Evolutionary conservation across 1,284 basidiomycete genomes (phyloP), one percentile per base, ranked within the genome.

Genomic region (Moesziomyces sp.): DNA sequence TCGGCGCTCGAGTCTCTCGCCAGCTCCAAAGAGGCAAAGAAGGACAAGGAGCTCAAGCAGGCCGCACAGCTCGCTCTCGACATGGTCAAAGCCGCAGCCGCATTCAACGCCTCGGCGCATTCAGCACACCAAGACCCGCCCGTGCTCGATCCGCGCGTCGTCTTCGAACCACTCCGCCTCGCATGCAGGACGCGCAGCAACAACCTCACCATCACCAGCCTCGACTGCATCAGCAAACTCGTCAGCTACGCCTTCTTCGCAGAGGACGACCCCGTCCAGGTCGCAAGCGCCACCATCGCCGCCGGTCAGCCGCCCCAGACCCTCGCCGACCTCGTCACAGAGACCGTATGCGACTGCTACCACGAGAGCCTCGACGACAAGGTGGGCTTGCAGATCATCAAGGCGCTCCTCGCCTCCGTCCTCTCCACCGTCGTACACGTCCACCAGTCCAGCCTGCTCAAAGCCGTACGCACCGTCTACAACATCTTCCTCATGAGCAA

Each of bases 381-480:
- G 40, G 61, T 83, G 3, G 70, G 71, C 4, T 67, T 84, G 43
- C 83, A 84, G 62, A 82, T 83, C 69, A 80, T 84, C 73, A 84
- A 84, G 73, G 83, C 83, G 10, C 74, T 84, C 7, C 76, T 84
- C 10, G 74, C 81, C 4, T 77, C 79, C 18, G 81, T 84, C 23
- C 61, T 84, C 3, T 81, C 81, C 5, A 80, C 77, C 16, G 61
- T 63, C 19, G 76, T 81, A 42, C 80, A 78, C 34, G 82, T 82
- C 11, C 82, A 83, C 46, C 83, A 84, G 65, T 77, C 77, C 28
- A 80, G 76, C 30, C 54, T 84, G 52, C 72, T 84, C 43, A 82
- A 81, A 52, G 78, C 95, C 28, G 80, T 84, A 3, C 70, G 82
- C n/a, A 84, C 82, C 7, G 80, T 82, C 35, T 84, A 84, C 76